Conservation (phyloP, 2,329 filamentous ascomycete species). For the Fusarium piperis region DNA sequence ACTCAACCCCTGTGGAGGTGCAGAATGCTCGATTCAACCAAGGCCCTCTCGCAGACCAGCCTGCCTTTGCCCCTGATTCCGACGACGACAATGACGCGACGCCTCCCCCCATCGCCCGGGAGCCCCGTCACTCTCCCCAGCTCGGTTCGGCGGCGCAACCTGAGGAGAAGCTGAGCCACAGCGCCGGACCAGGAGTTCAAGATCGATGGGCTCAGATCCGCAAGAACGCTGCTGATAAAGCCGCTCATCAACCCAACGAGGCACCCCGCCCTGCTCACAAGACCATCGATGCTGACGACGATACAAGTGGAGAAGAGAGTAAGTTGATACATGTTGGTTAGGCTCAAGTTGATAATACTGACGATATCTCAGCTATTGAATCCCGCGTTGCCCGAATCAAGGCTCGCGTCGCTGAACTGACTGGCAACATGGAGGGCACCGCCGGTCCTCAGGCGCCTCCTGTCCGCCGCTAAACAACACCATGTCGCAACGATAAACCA, state of each 20-base stretch:
- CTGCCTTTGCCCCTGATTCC: slow-evolving; percentile 78
- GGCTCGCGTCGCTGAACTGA: slow-evolving; percentile 93
- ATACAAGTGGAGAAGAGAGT: slow-evolving; percentile 97
- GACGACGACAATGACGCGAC: slow-evolving; percentile 60
- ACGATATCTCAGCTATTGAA: slow-evolving; percentile 78
- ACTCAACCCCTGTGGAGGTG: slow-evolving; percentile 31
- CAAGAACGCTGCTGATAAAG: slow-evolving; percentile 90
- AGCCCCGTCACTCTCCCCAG: slow-evolving; percentile 42
- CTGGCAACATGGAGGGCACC: slow-evolving; percentile 78
- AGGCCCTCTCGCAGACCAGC: slow-evolving; percentile 86
- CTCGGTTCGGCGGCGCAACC: slow-evolving; percentile 40
- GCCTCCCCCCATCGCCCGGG: slow-evolving; percentile 63
- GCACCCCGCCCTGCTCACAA: slow-evolving; percentile 66
- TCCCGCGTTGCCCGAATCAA: slow-evolving; percentile 97
- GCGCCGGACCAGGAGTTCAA: slow-evolving; percentile 53
- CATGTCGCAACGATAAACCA: background rate
- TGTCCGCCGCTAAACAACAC: slow-evolving; percentile 29
- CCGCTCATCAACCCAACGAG: slow-evolving; percentile 73
- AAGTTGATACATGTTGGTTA: slow-evolving; percentile 55
- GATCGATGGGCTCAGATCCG: slow-evolving; percentile 97
- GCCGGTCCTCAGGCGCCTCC: slow-evolving; percentile 46
- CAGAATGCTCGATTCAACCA: slow-evolving; percentile 78
- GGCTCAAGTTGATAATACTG: slow-evolving; percentile 20
- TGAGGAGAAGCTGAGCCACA: slow-evolving; percentile 49
- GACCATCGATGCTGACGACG: slow-evolving; percentile 75